Percentiles rank a stretch among this genome's conserved stretches.
phyloP scores from a whole-genome alignment of 495 filamentous ascomycete species.

The Trichoderma orchidacearum region DNA sequence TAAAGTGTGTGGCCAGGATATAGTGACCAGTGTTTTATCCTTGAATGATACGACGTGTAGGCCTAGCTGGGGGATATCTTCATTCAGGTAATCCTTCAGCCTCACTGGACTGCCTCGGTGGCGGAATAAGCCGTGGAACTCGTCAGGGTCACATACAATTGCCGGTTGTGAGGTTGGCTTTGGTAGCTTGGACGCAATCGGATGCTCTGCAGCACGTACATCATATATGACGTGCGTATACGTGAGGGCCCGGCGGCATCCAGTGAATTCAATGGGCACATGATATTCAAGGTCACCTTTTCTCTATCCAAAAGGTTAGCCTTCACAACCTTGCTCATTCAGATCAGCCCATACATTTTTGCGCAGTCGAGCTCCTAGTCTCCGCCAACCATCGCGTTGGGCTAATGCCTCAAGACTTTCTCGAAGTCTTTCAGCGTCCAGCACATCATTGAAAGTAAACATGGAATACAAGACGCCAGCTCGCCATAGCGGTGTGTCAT shows the following conservation, averaged over 20 bases:
- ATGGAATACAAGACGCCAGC: conserved; percentile 21
- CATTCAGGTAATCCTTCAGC: neutral
- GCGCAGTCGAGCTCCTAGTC: neutral
- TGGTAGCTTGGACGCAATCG: neutral
- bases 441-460: conserved; percentile 33
- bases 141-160: neutral
- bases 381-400: neutral
- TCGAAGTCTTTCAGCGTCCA: conserved; percentile 13
- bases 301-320: neutral
- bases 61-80: neutral
- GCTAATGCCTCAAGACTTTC: neutral
- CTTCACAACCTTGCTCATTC: neutral
- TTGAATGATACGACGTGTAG: neutral
- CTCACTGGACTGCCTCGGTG: neutral
- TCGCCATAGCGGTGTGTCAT: conserved; percentile 21
- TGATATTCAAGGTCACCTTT: neutral
- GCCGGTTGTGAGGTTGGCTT: neutral
- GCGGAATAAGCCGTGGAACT: neutral
- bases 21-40: neutral
- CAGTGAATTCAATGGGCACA: neutral
- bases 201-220: neutral
- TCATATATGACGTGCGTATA: neutral
- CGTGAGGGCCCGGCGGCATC: neutral
- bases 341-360: neutral
- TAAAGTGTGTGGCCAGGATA: neutral